Evolutionary conservation across 768 basidiomycete genomes (phyloP).

Genomic region (Serendipita indica): DNA sequence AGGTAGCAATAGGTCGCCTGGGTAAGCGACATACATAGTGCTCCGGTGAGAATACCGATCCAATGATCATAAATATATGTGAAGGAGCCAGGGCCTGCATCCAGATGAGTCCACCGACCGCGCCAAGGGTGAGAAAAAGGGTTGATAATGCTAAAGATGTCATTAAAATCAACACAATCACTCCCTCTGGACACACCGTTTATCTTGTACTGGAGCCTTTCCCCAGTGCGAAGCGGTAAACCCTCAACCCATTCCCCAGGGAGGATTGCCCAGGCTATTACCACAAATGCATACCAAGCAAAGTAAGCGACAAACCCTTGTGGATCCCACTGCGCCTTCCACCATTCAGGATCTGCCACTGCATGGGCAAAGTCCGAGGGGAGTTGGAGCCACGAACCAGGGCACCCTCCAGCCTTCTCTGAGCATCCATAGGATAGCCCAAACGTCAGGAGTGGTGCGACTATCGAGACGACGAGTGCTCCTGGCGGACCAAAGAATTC

Average conservation of each 20-base stretch:
- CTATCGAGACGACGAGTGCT: constrained; percentile 26
- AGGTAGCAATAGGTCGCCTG: constrained; percentile 63
- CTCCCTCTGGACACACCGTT: constrained; percentile 52
- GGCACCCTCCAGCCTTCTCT: constrained; percentile 54
- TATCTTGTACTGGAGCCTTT: constrained; percentile 75
- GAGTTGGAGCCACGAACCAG: constrained; percentile 31
- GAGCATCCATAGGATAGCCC: constrained; percentile 66
- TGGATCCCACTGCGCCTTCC: constrained; percentile 71
- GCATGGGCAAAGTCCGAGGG: constrained; percentile 32
- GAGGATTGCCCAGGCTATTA: constrained; percentile 65
- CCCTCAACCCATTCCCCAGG: constrained; percentile 64
- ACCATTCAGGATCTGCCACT: constrained; percentile 41
- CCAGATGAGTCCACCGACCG: constrained; percentile 51
- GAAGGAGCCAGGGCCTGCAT: constrained; percentile 66
- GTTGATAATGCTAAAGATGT: constrained; percentile 68
- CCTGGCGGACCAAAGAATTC: constrained; percentile 78
- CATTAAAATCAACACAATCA: background rate
- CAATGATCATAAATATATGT: constrained; percentile 88
- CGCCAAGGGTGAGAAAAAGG: constrained; percentile 63
- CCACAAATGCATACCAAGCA: constrained; percentile 78
- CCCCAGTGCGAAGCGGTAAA: constrained; percentile 54
- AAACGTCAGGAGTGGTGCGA: constrained; percentile 56
- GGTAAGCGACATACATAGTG: constrained; percentile 57
- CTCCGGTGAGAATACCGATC: constrained; percentile 75
- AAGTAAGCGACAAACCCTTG: constrained; percentile 63